These are phyloP conservation scores for Prunus salicina DNA, from an alignment of 306 rosid species.

Conservation along the genomic window DNA sequence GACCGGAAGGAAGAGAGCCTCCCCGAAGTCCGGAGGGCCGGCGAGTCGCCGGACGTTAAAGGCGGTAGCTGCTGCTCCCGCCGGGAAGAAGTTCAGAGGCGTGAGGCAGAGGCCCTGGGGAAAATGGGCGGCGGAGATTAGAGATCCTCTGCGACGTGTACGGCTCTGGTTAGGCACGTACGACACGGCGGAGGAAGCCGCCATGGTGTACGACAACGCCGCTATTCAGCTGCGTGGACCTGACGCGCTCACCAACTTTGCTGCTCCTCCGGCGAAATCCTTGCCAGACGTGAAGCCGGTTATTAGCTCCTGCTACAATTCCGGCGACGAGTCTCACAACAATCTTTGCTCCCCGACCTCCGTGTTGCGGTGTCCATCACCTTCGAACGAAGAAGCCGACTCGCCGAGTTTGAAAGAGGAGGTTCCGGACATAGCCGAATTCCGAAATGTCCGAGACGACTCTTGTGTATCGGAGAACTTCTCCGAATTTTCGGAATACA, in stretches of 20 bases:
- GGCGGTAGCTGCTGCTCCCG: neutral
- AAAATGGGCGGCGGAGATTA: constrained; percentile 98
- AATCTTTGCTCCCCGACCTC: constrained; percentile 65
- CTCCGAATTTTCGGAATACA: constrained; percentile 32
- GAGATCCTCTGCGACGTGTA: constrained; percentile 85
- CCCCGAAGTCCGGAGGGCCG: neutral
- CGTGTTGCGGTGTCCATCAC: constrained; percentile 55
- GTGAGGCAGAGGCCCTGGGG: constrained; percentile 99
- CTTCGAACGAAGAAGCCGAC: constrained; percentile 54
- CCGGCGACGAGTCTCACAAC: constrained; percentile 55
- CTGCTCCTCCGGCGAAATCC: constrained; percentile 34
- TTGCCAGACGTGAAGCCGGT: constrained; percentile 16
- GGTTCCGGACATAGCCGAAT: constrained; percentile 7
- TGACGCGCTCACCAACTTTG: constrained; percentile 87
- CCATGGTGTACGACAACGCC: constrained; percentile 89
- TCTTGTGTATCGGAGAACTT: constrained; percentile 45
- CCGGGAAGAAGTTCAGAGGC: constrained; percentile 73
- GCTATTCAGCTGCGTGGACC: constrained; percentile 92
- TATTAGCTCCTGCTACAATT: constrained; percentile 27
- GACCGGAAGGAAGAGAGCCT: constrained; percentile 9
- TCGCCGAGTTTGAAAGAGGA: constrained; percentile 22
- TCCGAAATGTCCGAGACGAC: constrained; percentile 24
- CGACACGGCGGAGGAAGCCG: constrained; percentile 95
- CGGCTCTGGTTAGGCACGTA: constrained; percentile 92
- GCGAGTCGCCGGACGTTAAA: constrained; percentile 23